These are phyloP conservation scores for Annona squamosa DNA, from an alignment of 164 flowering plant genomes.

Conservation along the genomic window DNA sequence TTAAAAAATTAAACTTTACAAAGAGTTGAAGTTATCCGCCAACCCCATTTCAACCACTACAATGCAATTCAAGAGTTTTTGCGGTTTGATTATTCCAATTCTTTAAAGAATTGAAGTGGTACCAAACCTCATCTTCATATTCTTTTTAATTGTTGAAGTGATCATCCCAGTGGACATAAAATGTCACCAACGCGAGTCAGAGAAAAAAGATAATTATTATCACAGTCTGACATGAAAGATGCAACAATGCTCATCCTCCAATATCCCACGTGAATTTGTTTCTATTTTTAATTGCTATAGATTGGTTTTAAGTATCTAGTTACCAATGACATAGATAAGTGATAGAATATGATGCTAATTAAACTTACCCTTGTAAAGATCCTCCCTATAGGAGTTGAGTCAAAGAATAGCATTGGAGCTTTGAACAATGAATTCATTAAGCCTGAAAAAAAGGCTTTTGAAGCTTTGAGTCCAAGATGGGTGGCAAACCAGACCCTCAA, in stretches of 20 bases:
- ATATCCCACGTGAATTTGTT: not conserved
- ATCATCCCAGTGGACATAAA: not conserved
- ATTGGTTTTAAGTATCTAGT: not conserved
- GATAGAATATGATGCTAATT: not conserved
- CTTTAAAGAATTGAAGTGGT: not conserved
- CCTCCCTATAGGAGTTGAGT: conserved; percentile 85
- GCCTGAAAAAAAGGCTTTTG: conserved; percentile 58
- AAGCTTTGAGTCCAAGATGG: conserved; percentile 62
- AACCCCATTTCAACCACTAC: too few species aligned
- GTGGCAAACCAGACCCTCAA: conserved; percentile 46
- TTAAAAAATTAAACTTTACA: too few species aligned
- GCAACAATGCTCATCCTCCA: not conserved
- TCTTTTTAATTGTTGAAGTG: not conserved
- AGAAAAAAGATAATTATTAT: too few species aligned
- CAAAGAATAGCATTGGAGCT: conserved; percentile 91
- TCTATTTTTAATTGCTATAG: not conserved
- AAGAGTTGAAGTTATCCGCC: not conserved
- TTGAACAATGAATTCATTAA: conserved; percentile 57
- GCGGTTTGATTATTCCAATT: not conserved
- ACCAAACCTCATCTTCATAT: not conserved
- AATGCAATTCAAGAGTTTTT: not conserved
- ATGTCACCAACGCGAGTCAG: not conserved
- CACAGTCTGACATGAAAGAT: not conserved
- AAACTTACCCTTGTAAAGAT: conserved; percentile 68
- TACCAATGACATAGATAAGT: not conserved